Percentiles rank a stretch among this genome's conserved stretches.
These are phyloP conservation scores for Aphanomyces euteiches DNA, from an alignment of 352 stramenopile species.

Conservation along the genomic window DNA sequence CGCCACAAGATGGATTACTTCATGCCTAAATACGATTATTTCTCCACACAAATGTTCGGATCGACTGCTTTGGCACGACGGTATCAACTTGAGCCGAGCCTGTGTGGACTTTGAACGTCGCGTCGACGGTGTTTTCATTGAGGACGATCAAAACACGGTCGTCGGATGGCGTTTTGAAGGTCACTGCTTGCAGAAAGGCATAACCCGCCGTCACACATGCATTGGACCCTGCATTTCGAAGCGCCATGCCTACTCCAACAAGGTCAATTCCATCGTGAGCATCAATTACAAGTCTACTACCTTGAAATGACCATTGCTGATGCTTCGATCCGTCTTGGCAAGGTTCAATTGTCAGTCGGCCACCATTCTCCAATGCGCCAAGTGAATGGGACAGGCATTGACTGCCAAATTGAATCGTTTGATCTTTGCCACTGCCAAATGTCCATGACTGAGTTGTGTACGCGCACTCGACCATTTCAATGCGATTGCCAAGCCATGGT, in stretches of 20 bases:
- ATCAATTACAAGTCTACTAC: conserved; percentile 30
- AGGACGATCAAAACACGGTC: conserved; percentile 76
- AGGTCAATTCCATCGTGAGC: conserved; percentile 40
- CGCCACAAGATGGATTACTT: conserved; percentile 12
- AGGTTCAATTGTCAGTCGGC: conserved; percentile 41
- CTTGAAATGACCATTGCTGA: conserved; percentile 61
- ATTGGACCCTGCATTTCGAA: conserved; percentile 39
- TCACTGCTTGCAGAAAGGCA: conserved; percentile 59
- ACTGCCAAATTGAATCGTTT: conserved; percentile 54
- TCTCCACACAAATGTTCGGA: conserved; percentile 67
- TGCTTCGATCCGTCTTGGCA: conserved; percentile 32
- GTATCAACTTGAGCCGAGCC: conserved; percentile 46
- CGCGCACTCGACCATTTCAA: conserved; percentile 60
- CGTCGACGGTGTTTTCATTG: conserved; percentile 80
- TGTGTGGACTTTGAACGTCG: conserved; percentile 56
- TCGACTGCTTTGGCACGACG: conserved; percentile 51
- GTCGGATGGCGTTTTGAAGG: conserved; percentile 69
- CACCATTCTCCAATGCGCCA: conserved; percentile 50
- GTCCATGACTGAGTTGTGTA: conserved; percentile 68
- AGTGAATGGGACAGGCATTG: conserved; percentile 66
- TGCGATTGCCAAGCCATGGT: conserved; percentile 52
- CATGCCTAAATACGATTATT: background rate
- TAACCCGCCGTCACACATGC: conserved; percentile 81
- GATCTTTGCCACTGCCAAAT: conserved; percentile 39
- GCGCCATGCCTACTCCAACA: conserved; percentile 6